Evolutionary conservation across 2,329 filamentous ascomycete genomes (phyloP).

Genomic region (Sordariomycetes sp.): DNA sequence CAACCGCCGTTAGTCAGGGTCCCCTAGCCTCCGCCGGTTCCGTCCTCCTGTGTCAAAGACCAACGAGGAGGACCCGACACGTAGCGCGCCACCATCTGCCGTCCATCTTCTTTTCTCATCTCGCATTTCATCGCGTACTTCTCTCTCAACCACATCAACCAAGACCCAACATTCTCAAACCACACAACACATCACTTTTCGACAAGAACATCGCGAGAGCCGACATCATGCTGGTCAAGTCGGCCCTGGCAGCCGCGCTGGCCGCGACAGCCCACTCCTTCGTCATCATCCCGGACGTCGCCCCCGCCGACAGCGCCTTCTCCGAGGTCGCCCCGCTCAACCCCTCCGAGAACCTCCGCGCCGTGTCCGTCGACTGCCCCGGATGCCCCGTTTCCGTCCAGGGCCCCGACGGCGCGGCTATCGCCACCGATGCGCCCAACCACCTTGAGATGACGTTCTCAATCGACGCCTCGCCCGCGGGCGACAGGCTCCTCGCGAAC

Average conservation of each 20-base stretch:
- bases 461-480: slow-evolving; percentile 28
- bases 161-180: background rate
- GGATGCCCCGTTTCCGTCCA: slow-evolving; percentile 31
- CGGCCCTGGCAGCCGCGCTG: slow-evolving; percentile 2
- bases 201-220: background rate
- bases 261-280: slow-evolving; percentile 24
- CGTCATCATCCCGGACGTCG: slow-evolving; percentile 37
- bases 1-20: background rate
- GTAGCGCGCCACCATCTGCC: background rate
- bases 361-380: slow-evolving; percentile 36
- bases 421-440: slow-evolving; percentile 14
- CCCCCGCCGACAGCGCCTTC: slow-evolving; percentile 25
- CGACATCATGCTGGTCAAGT: slow-evolving; percentile 4
- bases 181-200: background rate
- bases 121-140: background rate
- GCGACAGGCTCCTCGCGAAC: slow-evolving; percentile 41
- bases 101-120: background rate
- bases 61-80: background rate
- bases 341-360: slow-evolving; percentile 19
- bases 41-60: background rate
- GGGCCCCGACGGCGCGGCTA: slow-evolving; percentile 6
- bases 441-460: slow-evolving; percentile 40
- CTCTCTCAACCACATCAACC: background rate
- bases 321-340: slow-evolving; percentile 25
- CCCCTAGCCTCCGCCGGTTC: background rate